These are phyloP conservation scores for Ophiostoma populinum DNA, from an alignment of 2,329 filamentous ascomycete genomes.

Conservation along the genomic window DNA sequence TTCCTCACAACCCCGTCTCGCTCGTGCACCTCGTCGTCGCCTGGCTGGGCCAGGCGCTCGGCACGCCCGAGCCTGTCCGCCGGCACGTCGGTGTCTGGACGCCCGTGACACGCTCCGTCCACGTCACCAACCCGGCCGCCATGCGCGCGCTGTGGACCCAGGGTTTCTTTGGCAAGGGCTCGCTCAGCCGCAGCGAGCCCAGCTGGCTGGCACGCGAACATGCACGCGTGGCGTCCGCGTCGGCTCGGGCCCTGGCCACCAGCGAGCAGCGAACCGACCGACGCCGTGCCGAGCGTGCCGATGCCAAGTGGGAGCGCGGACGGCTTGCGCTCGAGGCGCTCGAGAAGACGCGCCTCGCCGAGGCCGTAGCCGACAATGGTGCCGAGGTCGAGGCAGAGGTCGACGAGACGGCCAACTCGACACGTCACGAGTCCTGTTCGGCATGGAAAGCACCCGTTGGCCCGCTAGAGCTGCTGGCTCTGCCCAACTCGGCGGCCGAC, in stretches of 20 bases:
- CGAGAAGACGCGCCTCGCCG: conserved; percentile 36
- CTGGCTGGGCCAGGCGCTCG: conserved; percentile 57
- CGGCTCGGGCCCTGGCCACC: conserved; percentile 25
- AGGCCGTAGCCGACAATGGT: background rate
- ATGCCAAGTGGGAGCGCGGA: conserved; percentile 85
- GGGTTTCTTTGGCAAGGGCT: conserved; percentile 94
- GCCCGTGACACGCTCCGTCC: conserved; percentile 62
- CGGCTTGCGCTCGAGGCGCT: conserved; percentile 72
- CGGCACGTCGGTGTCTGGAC: conserved; percentile 62
- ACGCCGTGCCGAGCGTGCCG: conserved; percentile 61
- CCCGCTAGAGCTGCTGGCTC: conserved; percentile 29
- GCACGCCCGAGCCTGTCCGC: conserved; percentile 47
- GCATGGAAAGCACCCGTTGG: conserved; percentile 22
- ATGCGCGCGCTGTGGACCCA: conserved; percentile 83
- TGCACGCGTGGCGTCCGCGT: conserved; percentile 26
- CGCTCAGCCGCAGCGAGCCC: conserved; percentile 81
- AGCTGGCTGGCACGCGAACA: conserved; percentile 80
- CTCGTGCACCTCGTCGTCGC: conserved; percentile 63
- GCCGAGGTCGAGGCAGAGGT: too few relatives aligned
- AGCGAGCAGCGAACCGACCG: conserved; percentile 67
- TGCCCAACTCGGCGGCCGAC: conserved; percentile 38
- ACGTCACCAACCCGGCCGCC: conserved; percentile 59
- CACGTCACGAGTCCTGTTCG: background rate
- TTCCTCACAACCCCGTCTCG: conserved; percentile 84
- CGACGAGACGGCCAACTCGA: too few relatives aligned